phyloP scores from a whole-genome alignment of 495 filamentous ascomycete genomes.

The Margaritispora aquatica region DNA sequence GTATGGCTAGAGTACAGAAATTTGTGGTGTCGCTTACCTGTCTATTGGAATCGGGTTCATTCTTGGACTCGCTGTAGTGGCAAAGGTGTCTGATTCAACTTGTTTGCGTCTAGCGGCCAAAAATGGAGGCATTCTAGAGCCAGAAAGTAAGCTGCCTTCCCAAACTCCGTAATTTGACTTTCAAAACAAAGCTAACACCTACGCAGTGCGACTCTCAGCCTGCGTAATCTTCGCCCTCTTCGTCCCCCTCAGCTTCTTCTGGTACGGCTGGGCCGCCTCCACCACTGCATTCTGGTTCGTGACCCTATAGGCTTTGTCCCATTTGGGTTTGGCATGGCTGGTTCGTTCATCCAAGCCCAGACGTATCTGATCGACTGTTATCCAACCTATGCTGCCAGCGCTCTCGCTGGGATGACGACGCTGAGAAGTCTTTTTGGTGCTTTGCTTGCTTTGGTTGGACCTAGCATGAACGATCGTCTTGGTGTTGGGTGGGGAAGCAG shows the following conservation, averaged over 20 bases:
- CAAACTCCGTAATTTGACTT: background rate
- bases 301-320: conserved; percentile 58
- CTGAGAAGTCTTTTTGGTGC: conserved; percentile 50
- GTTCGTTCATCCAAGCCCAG: conserved; percentile 31
- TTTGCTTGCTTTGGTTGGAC: conserved; percentile 47
- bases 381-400: conserved; percentile 53
- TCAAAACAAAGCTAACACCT: background rate
- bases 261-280: conserved; percentile 68
- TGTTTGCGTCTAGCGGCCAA: conserved; percentile 41
- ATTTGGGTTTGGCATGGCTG: conserved; percentile 53
- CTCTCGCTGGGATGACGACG: conserved; percentile 44
- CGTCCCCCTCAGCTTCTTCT: conserved; percentile 57
- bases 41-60: conserved; percentile 77
- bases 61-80: conserved; percentile 51
- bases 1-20: conserved; percentile 64
- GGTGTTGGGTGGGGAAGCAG: conserved; percentile 55
- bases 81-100: conserved; percentile 58
- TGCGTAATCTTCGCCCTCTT: background rate
- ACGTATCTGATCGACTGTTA: conserved; percentile 64
- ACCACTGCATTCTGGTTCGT: conserved; percentile 60
- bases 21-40: conserved; percentile 71
- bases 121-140: conserved; percentile 46
- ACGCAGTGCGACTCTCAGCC: background rate
- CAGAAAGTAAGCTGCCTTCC: conserved; percentile 57
- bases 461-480: conserved; percentile 43